These are phyloP conservation scores for Hippophae gyantsensis DNA, from an alignment of 306 rosid species.

Conservation along the genomic window DNA sequence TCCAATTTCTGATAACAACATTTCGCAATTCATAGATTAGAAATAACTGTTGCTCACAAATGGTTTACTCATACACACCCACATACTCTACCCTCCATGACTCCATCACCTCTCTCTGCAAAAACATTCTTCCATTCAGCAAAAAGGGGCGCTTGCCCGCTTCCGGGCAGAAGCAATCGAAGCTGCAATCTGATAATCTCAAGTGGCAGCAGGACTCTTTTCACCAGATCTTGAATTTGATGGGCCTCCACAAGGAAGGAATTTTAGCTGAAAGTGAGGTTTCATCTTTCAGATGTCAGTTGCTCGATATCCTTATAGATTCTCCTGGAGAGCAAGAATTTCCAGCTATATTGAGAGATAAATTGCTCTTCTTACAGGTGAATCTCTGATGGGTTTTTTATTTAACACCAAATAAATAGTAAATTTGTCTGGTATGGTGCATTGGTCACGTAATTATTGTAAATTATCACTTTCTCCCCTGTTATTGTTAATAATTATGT, in stretches of 20 bases:
- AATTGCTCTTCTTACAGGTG: constrained; percentile 80
- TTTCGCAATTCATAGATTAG: constrained; percentile 1
- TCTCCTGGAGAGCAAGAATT: constrained; percentile 61
- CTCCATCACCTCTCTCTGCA: constrained; percentile 72
- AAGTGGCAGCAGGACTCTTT: constrained; percentile 95
- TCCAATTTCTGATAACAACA: constrained; percentile 4
- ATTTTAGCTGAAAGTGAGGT: constrained; percentile 63
- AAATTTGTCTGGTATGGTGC: no score
- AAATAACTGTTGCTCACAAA: constrained; percentile 18
- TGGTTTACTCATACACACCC: constrained; percentile 84
- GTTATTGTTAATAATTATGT: no score
- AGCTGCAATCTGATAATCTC: constrained; percentile 75
- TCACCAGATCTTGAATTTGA: constrained; percentile 75
- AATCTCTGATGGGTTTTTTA: constrained; percentile 2
- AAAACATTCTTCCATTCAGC: constrained; percentile 72
- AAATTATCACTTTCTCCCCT: no score
- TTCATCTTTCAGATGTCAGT: constrained; percentile 50
- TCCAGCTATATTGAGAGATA: constrained; percentile 57
- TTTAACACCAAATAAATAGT: neutral
- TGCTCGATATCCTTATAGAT: constrained; percentile 68
- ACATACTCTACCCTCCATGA: constrained; percentile 79
- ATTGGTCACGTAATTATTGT: no score
- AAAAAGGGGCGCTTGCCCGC: constrained; percentile 54
- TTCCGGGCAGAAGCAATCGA: constrained; percentile 39
- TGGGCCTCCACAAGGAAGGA: constrained; percentile 92